phyloP scores from a whole-genome alignment of 768 basidiomycete genomes.

The Auriscalpium vulgare region DNA sequence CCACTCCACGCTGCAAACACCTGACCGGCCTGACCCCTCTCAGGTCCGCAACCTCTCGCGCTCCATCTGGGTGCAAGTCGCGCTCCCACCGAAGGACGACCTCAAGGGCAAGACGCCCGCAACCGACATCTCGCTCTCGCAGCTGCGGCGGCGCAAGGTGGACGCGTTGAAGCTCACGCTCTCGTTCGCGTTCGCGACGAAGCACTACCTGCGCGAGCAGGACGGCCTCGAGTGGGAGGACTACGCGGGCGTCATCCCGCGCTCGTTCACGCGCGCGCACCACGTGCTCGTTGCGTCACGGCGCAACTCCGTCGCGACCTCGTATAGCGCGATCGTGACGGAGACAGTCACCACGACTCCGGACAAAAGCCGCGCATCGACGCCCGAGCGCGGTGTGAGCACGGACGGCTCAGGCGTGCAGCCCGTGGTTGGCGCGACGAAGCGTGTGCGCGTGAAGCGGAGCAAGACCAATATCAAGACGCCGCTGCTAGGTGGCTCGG shows the following conservation, averaged over 20 bases:
- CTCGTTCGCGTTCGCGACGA: conserved; percentile 63
- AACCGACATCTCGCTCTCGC: conserved; percentile 36
- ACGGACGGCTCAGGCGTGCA: background rate
- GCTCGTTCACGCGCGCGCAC: conserved; percentile 39
- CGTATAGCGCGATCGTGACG: conserved; percentile 24
- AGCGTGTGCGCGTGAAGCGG: conserved; percentile 62
- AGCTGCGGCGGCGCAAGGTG: conserved; percentile 60
- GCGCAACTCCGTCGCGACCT: conserved; percentile 23
- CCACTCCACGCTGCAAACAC: background rate
- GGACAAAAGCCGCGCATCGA: conserved; percentile 2
- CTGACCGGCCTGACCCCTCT: background rate
- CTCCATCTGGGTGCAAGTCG: conserved; percentile 72
- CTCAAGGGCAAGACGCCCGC: conserved; percentile 46
- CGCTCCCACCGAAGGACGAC: conserved; percentile 50
- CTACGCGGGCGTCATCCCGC: conserved; percentile 58
- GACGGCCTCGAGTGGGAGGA: conserved; percentile 68
- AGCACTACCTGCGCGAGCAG: conserved; percentile 80
- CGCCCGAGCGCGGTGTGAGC: conserved; percentile 4
- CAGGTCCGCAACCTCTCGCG: conserved; percentile 69
- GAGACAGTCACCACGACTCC: conserved; percentile 13
- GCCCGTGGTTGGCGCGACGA: conserved; percentile 27
- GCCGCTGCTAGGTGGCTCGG: conserved; percentile 49
- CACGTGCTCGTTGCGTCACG: conserved; percentile 17
- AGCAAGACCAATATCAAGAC: conserved; percentile 57
- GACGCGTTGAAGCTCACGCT: conserved; percentile 61